phyloP scores from a whole-genome alignment of 2,329 filamentous ascomycete species.

The Aspergillus sp. region DNA sequence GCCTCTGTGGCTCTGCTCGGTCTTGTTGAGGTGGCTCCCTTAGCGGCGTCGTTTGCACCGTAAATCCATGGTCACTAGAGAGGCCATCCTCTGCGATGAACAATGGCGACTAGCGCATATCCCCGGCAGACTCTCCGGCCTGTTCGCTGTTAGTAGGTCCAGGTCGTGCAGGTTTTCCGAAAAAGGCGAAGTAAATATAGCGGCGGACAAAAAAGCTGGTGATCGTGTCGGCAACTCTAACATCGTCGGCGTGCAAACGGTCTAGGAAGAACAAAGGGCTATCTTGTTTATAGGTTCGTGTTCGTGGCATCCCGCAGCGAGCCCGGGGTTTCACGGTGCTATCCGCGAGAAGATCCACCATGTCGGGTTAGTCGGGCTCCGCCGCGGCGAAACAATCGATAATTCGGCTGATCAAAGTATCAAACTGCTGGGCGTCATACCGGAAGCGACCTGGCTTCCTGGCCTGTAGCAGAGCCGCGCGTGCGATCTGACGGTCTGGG shows the following conservation, averaged over 20 bases:
- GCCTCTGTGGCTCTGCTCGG: constrained; percentile 1
- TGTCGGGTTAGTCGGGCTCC: constrained; percentile 6
- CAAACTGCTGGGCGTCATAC: constrained; percentile 10
- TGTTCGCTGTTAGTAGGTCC: constrained; percentile 1
- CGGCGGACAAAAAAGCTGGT: constrained; percentile 13
- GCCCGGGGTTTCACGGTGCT: constrained; percentile 6
- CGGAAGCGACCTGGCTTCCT: constrained; percentile 10
- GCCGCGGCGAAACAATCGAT: constrained; percentile 11
- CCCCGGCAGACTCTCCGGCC: constrained; percentile 1
- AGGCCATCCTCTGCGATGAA: constrained; percentile 3
- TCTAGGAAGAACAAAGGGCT: constrained; percentile 12
- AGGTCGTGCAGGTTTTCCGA: constrained; percentile 8
- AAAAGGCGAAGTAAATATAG: constrained; percentile 18
- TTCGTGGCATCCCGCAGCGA: constrained; percentile 10
- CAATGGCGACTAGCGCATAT: constrained; percentile 3
- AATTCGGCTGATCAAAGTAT: constrained; percentile 11
- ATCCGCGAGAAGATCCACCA: constrained; percentile 6
- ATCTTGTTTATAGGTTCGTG: constrained; percentile 10
- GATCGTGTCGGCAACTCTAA: constrained; percentile 6
- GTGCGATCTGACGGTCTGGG: constrained; percentile 12
- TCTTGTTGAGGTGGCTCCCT: constrained; percentile 3
- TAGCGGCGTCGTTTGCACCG: background rate
- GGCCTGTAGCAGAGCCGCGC: constrained; percentile 11
- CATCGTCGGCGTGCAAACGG: constrained; percentile 7
- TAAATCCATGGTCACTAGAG: constrained; percentile 1